Percentiles rank a stretch among this genome's conserved stretches.
phyloP scores from a whole-genome alignment of 345 rosid genomes.

The Lumnitzera littorea region DNA sequence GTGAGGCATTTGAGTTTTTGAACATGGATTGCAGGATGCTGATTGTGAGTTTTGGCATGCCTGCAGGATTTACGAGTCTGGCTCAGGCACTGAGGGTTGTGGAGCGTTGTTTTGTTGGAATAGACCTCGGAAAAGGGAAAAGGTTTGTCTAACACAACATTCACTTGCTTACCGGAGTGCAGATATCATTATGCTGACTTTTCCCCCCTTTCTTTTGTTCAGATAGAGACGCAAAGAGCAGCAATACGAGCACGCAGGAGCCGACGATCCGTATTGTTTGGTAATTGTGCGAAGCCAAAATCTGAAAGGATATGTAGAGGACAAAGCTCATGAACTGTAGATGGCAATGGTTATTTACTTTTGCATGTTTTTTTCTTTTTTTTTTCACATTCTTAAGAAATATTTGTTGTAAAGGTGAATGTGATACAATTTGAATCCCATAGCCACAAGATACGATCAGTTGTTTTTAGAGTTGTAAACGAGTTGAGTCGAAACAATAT shows the following conservation, averaged over 20 bases:
- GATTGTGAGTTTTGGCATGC: constrained; percentile 10
- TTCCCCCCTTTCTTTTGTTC: not conserved
- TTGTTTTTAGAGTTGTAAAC: no score
- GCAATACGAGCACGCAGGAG: constrained; percentile 30
- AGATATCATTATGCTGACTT: not conserved
- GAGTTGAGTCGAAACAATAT: no score
- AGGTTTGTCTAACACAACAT: constrained; percentile 32
- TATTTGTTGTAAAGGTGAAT: constrained; percentile 8
- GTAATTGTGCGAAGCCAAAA: constrained; percentile 58
- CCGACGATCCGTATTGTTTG: constrained; percentile 54
- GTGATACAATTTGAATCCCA: not conserved
- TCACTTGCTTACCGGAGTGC: not conserved
- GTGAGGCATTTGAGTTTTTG: not conserved
- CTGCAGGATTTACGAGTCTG: constrained; percentile 79
- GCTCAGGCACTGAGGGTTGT: constrained; percentile 73
- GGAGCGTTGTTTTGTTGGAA: constrained; percentile 85
- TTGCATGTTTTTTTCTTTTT: constrained; percentile 2
- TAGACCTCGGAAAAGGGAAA: constrained; percentile 39
- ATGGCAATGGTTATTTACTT: constrained; percentile 3
- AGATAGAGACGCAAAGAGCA: constrained; percentile 46
- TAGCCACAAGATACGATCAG: no score
- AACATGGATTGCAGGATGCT: no score
- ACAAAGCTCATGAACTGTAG: constrained; percentile 21
- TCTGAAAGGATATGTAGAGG: constrained; percentile 43
- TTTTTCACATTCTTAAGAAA: not conserved